Evolutionary conservation across 805 yeast species (phyloP).

Genomic region (Kluyveromyces siamensis): DNA sequence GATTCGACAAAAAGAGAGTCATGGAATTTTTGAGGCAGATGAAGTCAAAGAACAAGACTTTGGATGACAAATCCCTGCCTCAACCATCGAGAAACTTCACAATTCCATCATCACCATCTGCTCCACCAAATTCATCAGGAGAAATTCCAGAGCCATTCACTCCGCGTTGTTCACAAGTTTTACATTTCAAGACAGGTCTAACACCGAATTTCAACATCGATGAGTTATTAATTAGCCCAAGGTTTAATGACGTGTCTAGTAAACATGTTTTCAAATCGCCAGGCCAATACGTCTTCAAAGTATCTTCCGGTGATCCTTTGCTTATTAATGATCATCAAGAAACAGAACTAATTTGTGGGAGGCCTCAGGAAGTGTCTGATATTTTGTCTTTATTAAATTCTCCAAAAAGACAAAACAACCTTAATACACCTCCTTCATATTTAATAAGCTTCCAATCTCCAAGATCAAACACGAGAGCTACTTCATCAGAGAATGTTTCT

Average conservation of each 20-base stretch:
- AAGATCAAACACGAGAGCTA: constrained; percentile 8
- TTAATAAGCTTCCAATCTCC: constrained; percentile 20
- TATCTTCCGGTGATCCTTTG: constrained; percentile 26
- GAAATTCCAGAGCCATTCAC: constrained; percentile 15
- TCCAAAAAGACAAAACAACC: constrained; percentile 12
- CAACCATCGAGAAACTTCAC: neutral
- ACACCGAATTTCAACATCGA: constrained; percentile 20
- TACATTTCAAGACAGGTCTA: constrained; percentile 18
- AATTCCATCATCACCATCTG: constrained; percentile 8
- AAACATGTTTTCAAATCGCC: constrained; percentile 4
- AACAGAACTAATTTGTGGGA: constrained; percentile 6
- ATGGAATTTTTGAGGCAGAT: constrained; percentile 22
- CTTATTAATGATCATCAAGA: constrained; percentile 23
- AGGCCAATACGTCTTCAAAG: constrained; percentile 23
- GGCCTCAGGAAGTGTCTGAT: constrained; percentile 1
- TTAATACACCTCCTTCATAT: constrained; percentile 26
- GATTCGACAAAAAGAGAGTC: constrained; percentile 20
- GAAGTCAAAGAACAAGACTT: constrained; percentile 12
- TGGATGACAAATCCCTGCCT: constrained; percentile 1
- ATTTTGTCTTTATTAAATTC: constrained; percentile 8
- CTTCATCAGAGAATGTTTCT: neutral
- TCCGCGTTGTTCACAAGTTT: constrained; percentile 13
- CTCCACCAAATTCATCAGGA: constrained; percentile 7
- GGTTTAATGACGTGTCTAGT: neutral
- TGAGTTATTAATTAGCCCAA: constrained; percentile 11